These are phyloP conservation scores for Eurotiales sp. DNA, from an alignment of 2,329 filamentous ascomycete genomes.

Conservation along the genomic window DNA sequence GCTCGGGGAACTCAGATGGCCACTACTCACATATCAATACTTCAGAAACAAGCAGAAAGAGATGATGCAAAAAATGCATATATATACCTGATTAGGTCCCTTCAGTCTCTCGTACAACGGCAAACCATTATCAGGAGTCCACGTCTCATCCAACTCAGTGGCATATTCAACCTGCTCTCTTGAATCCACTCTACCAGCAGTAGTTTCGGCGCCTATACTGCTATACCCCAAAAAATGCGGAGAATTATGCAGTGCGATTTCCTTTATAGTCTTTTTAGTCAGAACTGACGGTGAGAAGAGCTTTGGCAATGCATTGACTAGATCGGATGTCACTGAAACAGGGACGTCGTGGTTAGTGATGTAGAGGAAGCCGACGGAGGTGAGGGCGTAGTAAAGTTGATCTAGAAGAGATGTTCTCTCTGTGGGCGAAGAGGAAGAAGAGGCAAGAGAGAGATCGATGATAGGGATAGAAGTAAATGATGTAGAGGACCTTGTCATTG, in stretches of 20 bases:
- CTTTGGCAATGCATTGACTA: constrained; percentile 61
- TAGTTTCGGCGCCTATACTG: constrained; percentile 53
- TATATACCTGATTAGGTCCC: constrained; percentile 47
- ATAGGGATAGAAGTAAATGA: constrained; percentile 9
- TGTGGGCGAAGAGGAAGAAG: neutral
- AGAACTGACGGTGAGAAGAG: constrained; percentile 60
- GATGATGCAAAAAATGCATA: neutral
- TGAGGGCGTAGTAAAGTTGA: constrained; percentile 66
- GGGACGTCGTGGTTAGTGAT: constrained; percentile 70
- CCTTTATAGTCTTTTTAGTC: constrained; percentile 52
- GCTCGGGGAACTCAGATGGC: constrained; percentile 34
- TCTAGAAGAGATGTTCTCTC: neutral
- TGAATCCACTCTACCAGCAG: constrained; percentile 50
- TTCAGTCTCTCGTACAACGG: constrained; percentile 44
- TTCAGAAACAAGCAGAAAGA: neutral
- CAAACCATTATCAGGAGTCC: constrained; percentile 23
- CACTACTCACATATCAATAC: constrained; percentile 31
- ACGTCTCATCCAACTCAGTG: constrained; percentile 48
- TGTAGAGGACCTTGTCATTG: neutral
- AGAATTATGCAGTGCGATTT: constrained; percentile 50
- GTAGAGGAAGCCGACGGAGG: constrained; percentile 79
- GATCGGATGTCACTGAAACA: constrained; percentile 50
- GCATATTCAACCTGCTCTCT: constrained; percentile 61
- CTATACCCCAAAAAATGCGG: constrained; percentile 62
- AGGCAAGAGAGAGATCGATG: constrained; percentile 5